Evolutionary conservation across 2,329 filamentous ascomycete species (phyloP).

Genomic region (Chaetomium globosum): DNA sequence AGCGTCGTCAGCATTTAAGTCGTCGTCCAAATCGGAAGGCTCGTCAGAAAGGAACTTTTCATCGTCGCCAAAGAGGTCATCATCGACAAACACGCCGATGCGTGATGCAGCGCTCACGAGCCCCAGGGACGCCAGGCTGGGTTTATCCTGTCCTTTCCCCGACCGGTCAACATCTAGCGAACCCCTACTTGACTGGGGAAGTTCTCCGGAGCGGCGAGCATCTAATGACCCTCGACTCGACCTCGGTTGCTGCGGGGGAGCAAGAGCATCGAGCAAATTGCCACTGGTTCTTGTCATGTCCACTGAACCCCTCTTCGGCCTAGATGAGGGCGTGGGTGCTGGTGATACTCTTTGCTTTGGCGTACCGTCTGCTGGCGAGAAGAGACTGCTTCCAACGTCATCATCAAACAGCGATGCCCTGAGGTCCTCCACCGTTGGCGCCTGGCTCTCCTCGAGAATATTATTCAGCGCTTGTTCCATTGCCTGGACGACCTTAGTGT

Average conservation of each 20-base stretch:
- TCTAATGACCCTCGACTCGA: slow-evolving; percentile 23
- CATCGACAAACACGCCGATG: slow-evolving; percentile 89
- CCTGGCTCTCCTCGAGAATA: slow-evolving; percentile 80
- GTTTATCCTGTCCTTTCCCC: slow-evolving; percentile 64
- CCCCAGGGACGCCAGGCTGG: slow-evolving; percentile 87
- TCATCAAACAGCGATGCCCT: slow-evolving; percentile 66
- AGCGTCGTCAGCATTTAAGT: slow-evolving; percentile 62
- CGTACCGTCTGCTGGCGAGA: slow-evolving; percentile 45
- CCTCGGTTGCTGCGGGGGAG: slow-evolving; percentile 1
- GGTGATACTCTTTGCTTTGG: slow-evolving; percentile 7
- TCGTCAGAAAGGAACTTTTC: slow-evolving; percentile 84
- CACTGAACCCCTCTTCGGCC: slow-evolving; percentile 11
- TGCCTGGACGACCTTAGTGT: slow-evolving; percentile 82
- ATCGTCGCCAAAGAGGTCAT: slow-evolving; percentile 90
- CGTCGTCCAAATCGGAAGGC: slow-evolving; percentile 69
- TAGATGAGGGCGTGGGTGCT: not conserved
- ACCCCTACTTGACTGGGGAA: slow-evolving; percentile 38
- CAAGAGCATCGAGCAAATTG: slow-evolving; percentile 15
- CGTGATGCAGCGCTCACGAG: slow-evolving; percentile 84
- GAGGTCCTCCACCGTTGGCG: slow-evolving; percentile 64
- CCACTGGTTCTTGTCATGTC: slow-evolving; percentile 11
- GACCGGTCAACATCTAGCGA: slow-evolving; percentile 45
- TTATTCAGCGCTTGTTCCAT: slow-evolving; percentile 91
- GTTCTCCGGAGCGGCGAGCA: slow-evolving; percentile 61
- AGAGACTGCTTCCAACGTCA: slow-evolving; percentile 54